phyloP scores from a whole-genome alignment of 768 basidiomycete species.

The Suillus variegatus region DNA sequence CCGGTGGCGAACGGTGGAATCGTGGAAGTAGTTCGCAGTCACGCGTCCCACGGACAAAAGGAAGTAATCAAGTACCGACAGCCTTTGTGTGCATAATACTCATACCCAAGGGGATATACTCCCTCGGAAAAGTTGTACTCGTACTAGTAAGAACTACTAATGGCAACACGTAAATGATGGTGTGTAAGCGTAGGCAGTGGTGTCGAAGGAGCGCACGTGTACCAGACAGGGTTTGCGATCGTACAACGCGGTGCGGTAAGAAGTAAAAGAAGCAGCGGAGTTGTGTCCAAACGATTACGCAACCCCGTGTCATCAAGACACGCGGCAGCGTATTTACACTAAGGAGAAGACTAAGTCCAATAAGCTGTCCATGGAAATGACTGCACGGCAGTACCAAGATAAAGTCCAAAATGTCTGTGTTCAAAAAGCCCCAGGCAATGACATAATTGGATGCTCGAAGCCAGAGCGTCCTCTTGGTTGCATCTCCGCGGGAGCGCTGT shows the following conservation, averaged over 20 bases:
- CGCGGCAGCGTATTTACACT: background rate
- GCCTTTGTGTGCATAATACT: background rate
- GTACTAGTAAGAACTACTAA: slow-evolving; percentile 3
- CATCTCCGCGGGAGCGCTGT: slow-evolving; percentile 67
- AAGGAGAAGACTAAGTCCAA: background rate
- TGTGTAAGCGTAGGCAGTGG: background rate
- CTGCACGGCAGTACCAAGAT: background rate
- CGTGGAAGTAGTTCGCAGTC: slow-evolving; percentile 30
- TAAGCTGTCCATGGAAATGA: background rate
- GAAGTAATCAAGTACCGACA: background rate
- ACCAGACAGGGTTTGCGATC: background rate
- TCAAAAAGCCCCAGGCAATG: slow-evolving; percentile 62
- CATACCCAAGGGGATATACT: background rate
- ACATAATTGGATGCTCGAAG: slow-evolving; percentile 61
- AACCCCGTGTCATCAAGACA: slow-evolving; percentile 10
- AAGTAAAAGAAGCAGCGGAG: background rate
- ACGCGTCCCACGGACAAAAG: background rate
- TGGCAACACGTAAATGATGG: slow-evolving; percentile 5
- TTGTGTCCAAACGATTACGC: background rate
- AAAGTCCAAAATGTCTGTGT: background rate
- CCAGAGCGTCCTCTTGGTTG: slow-evolving; percentile 49
- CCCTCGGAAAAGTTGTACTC: slow-evolving; percentile 1
- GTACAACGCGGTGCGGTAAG: background rate
- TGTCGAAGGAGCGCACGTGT: background rate
- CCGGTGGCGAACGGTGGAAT: slow-evolving; percentile 40